phyloP scores from a whole-genome alignment of 768 basidiomycete genomes.

The Trametes elegans region DNA sequence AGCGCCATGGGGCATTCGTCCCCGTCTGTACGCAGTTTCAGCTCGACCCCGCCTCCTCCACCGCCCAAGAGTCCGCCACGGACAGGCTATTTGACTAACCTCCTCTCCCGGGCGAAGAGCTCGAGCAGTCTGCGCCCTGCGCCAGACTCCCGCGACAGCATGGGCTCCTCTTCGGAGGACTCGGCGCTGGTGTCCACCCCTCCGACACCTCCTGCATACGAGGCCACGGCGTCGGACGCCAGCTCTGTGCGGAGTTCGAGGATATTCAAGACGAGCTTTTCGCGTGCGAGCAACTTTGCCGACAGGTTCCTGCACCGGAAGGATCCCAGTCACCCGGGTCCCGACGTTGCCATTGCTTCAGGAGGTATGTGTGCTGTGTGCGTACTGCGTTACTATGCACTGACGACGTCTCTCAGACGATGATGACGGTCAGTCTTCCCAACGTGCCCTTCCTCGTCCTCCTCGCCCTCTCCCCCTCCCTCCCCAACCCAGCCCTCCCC shows the following conservation, averaged over 20 bases:
- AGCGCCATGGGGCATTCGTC: slow-evolving; percentile 9
- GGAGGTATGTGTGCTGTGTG: slow-evolving; percentile 3
- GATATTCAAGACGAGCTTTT: slow-evolving; percentile 27
- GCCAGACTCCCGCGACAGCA: slow-evolving; percentile 53
- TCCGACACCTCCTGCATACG: slow-evolving; percentile 43
- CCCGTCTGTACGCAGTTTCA: background rate
- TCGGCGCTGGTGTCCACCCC: slow-evolving; percentile 61
- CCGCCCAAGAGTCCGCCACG: slow-evolving; percentile 21
- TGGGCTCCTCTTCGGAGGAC: slow-evolving; percentile 68
- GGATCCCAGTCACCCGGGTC: slow-evolving; percentile 18
- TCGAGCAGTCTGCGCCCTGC: slow-evolving; percentile 22
- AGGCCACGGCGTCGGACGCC: slow-evolving; percentile 25
- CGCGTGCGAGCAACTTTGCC: slow-evolving; percentile 27
- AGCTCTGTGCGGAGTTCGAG: slow-evolving; percentile 35
- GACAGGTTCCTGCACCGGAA: slow-evolving; percentile 25
- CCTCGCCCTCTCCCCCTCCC: slow-evolving; percentile 17
- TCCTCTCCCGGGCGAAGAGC: slow-evolving; percentile 21
- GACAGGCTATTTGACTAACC: slow-evolving; percentile 42
- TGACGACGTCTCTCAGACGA: slow-evolving; percentile 7
- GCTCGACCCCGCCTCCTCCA: slow-evolving; percentile 15
- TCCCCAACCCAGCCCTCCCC: slow-evolving; percentile 9
- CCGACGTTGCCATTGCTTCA: slow-evolving; percentile 17
- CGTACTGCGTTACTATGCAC: background rate
- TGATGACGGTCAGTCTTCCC: slow-evolving; percentile 10
- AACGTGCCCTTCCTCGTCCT: slow-evolving; percentile 11